These are phyloP conservation scores for Penicillium sp. DNA, from an alignment of 2,329 filamentous ascomycete species.

Conservation along the genomic window DNA sequence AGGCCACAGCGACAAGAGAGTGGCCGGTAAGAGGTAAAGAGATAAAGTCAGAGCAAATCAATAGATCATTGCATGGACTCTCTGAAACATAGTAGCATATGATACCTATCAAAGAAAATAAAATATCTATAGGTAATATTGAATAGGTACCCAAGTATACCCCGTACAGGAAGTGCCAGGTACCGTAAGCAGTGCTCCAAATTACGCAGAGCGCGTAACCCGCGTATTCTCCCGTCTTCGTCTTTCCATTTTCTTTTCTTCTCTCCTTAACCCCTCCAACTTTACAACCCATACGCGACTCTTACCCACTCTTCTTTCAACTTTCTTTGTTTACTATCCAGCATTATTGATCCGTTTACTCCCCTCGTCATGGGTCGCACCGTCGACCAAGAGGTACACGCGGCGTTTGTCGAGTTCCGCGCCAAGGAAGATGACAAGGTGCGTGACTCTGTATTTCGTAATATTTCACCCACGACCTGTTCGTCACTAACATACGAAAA, in stretches of 20 bases:
- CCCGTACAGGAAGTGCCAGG: background rate
- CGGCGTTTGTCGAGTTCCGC: conserved; percentile 54
- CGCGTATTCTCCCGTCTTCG: conserved; percentile 25
- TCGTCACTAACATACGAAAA: conserved; percentile 38
- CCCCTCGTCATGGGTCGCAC: conserved; percentile 49
- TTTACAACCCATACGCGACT: conserved; percentile 18
- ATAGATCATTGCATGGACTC: too few species aligned
- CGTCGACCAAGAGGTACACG: conserved; percentile 54
- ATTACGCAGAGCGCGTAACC: conserved; percentile 24
- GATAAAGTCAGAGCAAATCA: background rate
- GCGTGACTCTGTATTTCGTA: conserved; percentile 44
- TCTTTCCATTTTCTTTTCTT: conserved; percentile 24
- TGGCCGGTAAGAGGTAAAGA: background rate
- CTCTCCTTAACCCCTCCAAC: conserved; percentile 15
- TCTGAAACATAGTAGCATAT: too few species aligned
- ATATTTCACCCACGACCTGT: conserved; percentile 35
- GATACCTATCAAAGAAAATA: background rate
- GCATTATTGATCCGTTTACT: conserved; percentile 20
- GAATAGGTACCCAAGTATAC: background rate
- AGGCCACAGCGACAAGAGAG: background rate
- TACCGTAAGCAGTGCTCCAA: conserved; percentile 21
- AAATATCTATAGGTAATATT: background rate
- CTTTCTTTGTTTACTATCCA: conserved; percentile 3
- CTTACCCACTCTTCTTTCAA: conserved; percentile 7
- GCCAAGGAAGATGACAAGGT: conserved; percentile 55